Evolutionary conservation across 2,329 filamentous ascomycete genomes (phyloP).

Genomic region (Pseudogymnoascus sp.): DNA sequence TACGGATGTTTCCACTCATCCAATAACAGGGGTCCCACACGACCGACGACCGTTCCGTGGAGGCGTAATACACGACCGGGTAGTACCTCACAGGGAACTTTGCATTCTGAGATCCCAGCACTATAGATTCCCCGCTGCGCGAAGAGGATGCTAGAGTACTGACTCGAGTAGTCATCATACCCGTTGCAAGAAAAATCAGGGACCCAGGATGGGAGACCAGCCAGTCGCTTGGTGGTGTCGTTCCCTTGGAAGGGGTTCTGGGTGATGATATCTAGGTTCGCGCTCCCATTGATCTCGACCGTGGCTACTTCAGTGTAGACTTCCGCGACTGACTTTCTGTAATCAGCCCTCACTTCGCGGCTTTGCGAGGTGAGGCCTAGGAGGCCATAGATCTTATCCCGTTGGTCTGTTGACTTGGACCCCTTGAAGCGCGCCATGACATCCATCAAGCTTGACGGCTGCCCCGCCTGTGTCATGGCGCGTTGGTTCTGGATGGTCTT

Average conservation of each 20-base stretch:
- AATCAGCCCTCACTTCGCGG: slow-evolving; percentile 16
- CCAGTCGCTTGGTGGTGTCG: neutral
- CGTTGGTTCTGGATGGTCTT: slow-evolving; percentile 8
- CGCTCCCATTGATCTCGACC: slow-evolving; percentile 48
- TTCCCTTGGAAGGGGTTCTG: slow-evolving; percentile 15
- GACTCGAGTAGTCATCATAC: neutral
- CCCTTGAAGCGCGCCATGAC: slow-evolving; percentile 16
- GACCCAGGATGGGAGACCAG: slow-evolving; percentile 5
- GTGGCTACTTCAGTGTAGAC: slow-evolving; percentile 44
- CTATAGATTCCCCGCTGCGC: slow-evolving; percentile 5
- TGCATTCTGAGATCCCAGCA: neutral
- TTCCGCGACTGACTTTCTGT: slow-evolving; percentile 10
- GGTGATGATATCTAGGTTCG: slow-evolving; percentile 17
- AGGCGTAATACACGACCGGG: neutral
- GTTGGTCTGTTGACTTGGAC: slow-evolving; percentile 13
- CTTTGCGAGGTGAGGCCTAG: slow-evolving; percentile 13
- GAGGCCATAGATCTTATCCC: slow-evolving; percentile 17
- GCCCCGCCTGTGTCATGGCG: neutral
- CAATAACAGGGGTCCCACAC: neutral
- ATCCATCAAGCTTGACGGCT: slow-evolving; percentile 13
- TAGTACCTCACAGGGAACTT: neutral
- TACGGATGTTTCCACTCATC: neutral
- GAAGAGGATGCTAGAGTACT: neutral
- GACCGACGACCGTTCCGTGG: neutral
- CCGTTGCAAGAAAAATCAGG: neutral